These are phyloP conservation scores for Starmerella asiatica DNA, from an alignment of 805 yeast species.

Conservation along the genomic window DNA sequence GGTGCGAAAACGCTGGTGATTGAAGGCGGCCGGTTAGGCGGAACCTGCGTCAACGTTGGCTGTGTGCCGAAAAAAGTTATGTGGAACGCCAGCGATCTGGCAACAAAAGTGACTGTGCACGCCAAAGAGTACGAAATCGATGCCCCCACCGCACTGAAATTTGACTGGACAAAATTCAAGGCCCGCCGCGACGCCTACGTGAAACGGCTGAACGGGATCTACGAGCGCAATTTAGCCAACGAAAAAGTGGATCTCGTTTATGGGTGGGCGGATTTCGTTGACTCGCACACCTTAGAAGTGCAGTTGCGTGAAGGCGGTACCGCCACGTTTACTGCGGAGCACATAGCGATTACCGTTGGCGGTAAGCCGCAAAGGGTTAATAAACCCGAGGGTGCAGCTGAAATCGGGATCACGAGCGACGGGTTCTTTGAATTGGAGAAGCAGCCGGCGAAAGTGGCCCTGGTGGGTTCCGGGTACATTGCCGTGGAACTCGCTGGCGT, in stretches of 20 bases:
- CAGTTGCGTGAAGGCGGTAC: constrained; percentile 47
- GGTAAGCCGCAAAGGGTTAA: constrained; percentile 65
- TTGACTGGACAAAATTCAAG: constrained; percentile 74
- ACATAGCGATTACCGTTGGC: constrained; percentile 83
- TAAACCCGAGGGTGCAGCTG: constrained; percentile 65
- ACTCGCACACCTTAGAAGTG: constrained; percentile 52
- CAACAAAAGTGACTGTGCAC: constrained; percentile 48
- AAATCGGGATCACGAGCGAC: constrained; percentile 68
- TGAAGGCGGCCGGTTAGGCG: constrained; percentile 77
- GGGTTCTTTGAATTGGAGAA: constrained; percentile 70
- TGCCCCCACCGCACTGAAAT: constrained; percentile 43
- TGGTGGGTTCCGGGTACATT: constrained; percentile 97
- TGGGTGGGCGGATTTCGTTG: constrained; percentile 72
- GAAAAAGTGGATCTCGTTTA: constrained; percentile 80
- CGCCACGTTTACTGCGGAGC: constrained; percentile 59
- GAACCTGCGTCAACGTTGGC: constrained; percentile 98
- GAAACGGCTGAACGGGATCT: constrained; percentile 77
- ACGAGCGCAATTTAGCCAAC: constrained; percentile 69
- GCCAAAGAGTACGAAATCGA: constrained; percentile 76
- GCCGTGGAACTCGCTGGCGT: constrained; percentile 94
- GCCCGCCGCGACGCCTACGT: constrained; percentile 86
- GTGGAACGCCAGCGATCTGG: constrained; percentile 96
- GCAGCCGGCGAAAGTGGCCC: constrained; percentile 85
- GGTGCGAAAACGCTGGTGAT: constrained; percentile 80
- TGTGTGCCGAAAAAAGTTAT: constrained; percentile 98